Evolutionary conservation across 108 stramenopile species (phyloP), one percentile per base, ranked within the genome.

Genomic region (Nitzschia putrida): DNA sequence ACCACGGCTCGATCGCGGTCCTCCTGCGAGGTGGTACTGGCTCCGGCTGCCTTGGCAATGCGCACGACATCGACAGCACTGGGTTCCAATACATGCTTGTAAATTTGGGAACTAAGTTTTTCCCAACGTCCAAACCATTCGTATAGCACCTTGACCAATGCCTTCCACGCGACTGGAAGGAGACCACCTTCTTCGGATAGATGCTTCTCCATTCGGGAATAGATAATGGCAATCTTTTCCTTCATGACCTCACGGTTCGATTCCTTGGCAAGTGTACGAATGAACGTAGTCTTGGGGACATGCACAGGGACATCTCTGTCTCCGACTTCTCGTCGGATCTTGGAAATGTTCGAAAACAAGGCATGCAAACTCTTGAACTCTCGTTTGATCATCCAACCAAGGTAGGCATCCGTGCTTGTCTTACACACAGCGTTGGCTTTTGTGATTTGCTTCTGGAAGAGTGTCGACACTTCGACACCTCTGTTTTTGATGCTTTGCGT

Each of bases 41-140:
- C 76, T 13, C 88, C 90, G 22, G 87, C 93, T 45, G 84, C 80
- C 75, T 94, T 94, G 29, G 93, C 93, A 66, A 94, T 86, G 37
- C 93, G 83, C 21, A 94, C 93, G 8, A 94, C 85, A 72, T 94
- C 90, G 26, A 89, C 84, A 2, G 93, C 89, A 57, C 84, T 86
- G 8, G 93, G 93, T n/a, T 88, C 88, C 61, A 94, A 71, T 9
- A 84, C 83, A 53, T 91, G 85, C 55, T 86, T 86, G 74, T 94
- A 94, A 25, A 89, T 88, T 45, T 83, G 84, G 10, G 87, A 86
- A 56, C 89, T 89, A 3, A 94, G 71, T 71, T 94, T 94, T 56
- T 94, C 92, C 92, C 92, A 94, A 39, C 89, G 77, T 58, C 92
- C 92, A 71, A 94, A 94, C 92, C 92, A 94, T 78, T 94, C 92